These are phyloP conservation scores for Castanea mollissima DNA, from an alignment of 306 rosid species.

Conservation along the genomic window DNA sequence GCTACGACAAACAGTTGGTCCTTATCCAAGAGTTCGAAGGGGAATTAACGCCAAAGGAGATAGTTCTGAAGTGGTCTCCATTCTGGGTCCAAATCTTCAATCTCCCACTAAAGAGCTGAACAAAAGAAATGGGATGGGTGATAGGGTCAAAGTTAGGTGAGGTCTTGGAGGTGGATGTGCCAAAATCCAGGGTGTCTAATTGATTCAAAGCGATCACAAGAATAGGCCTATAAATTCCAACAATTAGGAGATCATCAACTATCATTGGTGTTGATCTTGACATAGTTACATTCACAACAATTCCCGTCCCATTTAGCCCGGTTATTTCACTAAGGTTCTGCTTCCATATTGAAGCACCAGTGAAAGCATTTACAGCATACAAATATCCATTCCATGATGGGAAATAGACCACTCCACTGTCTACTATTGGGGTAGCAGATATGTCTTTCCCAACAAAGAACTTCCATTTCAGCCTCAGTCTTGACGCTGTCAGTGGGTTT, in stretches of 20 bases:
- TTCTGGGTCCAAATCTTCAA: no score
- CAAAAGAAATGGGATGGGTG: no score
- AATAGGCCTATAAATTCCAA: conserved; percentile 40
- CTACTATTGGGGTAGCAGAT: conserved; percentile 35
- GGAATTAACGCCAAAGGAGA: no score
- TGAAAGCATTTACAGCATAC: conserved; percentile 29
- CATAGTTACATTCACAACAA: conserved; percentile 31
- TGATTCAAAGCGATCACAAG: conserved; percentile 28
- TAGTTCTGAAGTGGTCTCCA: no score
- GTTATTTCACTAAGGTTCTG: conserved; percentile 29
- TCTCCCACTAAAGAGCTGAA: no score
- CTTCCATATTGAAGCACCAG: conserved; percentile 29
- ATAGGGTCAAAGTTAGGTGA: no score
- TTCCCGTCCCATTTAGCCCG: conserved; percentile 30
- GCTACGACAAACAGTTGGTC: no score
- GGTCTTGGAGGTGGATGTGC: no score
- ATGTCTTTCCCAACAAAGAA: conserved; percentile 34
- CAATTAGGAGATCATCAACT: conserved; percentile 19
- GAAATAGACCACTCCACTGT: conserved; percentile 31
- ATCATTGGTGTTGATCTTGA: conserved; percentile 36
- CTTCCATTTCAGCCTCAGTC: conserved; percentile 24
- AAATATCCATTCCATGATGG: conserved; percentile 47
- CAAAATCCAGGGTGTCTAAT: no score
- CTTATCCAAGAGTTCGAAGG: no score
- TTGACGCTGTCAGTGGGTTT: conserved; percentile 18